Evolutionary conservation across 805 yeast genomes (phyloP), one percentile per base, ranked within the genome.

Genomic region (Kockiozyma suomiensis): DNA sequence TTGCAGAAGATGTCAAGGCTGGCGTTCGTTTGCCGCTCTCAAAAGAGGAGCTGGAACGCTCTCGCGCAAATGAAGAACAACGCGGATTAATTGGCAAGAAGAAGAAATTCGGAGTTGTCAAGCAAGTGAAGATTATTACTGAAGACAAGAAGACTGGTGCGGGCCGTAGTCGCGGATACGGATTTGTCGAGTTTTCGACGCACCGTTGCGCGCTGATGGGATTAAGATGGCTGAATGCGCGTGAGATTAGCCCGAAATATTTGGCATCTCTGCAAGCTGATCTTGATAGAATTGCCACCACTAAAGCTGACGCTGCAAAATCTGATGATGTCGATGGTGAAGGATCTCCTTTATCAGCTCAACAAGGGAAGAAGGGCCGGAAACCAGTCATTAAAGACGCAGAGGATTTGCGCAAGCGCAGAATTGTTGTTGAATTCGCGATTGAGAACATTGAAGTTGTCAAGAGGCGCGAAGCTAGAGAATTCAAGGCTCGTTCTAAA

Each of bases 151-250:
- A 91, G 6, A 79, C 93, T 7, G 96, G 96, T 21, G 87, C 86
- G 26, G 99, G 99, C 58, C 82, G 99, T 74, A 86, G 94, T 70
- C 86, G 97, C 79, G 99, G 99, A 62, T 94, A 93, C 70, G 99
- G 99, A 65, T 93, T 94, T 80, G 75, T 94, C 47, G 98, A 94
- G 75, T 91, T 81, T 74, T 85, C 91, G 75, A 96, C 92, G 74
- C 99, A 94, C 74, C 88, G 87, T 74, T 73, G 86, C 64, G 98
- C 99, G 0, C 80, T 94, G 66, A 92, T 91, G 97, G 97, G 96
- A 1, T 82, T 94, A 58, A 85, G 99, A 79, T 94, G 97, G 97
- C 80, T 94, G 73, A 94, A 94, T 73, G 97, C 96, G 6, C 97
- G 93, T 72, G 86, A 83, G 70, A 96, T 94, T 5, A 62, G 63